Evolutionary conservation across 1,284 basidiomycete genomes (phyloP), one percentile per base, ranked within the genome.

Genomic region (Naganishia sp.): DNA sequence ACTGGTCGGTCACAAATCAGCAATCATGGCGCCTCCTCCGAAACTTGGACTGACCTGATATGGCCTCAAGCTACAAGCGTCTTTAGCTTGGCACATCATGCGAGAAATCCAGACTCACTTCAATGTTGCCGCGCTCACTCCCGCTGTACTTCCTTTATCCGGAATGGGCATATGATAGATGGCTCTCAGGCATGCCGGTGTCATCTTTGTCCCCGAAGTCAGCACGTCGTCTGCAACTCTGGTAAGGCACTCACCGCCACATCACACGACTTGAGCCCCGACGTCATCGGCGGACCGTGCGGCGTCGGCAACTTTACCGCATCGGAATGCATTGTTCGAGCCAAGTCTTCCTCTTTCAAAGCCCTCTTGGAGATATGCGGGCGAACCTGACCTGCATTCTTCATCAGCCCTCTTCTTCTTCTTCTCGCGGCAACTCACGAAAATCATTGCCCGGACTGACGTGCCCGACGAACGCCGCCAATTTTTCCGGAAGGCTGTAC

Each of bases 151-250:
- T 7, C 7, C 49, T 2, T 10, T 36, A 3, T 33, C 25, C 4
- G 59, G 59, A 15, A 52, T 23, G 1, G 59, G 59, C 59, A 61
- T 61, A 52, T 61, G 59, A 49, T 61, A 61, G 5, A 61, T 61
- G 39, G 59, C 59, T 36, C 59, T 39, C 48, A 61, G 28, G 25
- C 59, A 61, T 0, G 49, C 59, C 21, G 59, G 59, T 6, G 59
- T 61, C 36, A 52, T 49, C 59, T 61, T 4, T 33, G 15, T 6
- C 10, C 16, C 6, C 31, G 6, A 15, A 13, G 39, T 48, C 25
- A 48, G 45, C 15, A 5, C n/a, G 48, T 42, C 6, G 6, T 18
- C 3, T 43, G 5, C 23, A 15, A 50, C 11, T 21, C 10, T 3
- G 7, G 18, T 23, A 10, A 10, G 18, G 2, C 16, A 52, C 59